Evolutionary conservation across 441 rosid genomes (phyloP), one percentile per base, ranked within the genome.

Genomic region (Populus hybrid): DNA sequence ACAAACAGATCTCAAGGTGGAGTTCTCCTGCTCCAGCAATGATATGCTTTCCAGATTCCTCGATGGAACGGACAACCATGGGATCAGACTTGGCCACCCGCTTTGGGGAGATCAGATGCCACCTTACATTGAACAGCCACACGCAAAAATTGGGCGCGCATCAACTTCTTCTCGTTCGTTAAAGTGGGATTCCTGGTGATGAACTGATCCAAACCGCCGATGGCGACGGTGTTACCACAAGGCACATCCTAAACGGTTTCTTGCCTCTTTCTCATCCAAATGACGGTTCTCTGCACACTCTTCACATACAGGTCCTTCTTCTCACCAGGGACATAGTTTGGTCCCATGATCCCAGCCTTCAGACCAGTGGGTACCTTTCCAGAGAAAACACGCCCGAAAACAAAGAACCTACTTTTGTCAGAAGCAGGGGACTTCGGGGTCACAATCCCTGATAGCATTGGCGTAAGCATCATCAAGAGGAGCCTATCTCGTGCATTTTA

Each of bases 201-300:
- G 72, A 2, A 88, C 70, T 88, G 89, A 79, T 88, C 91, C 67
- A 88, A 74, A 67, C 91, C 91, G 34, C 87, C 90, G 87, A 88
- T 0, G 16, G 91, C 91, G 65, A 87, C 90, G 18, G 91, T 88
- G 81, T 88, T 88, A 69, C 91, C 89, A 72, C 90, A 88, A 0
- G 91, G 91, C 18, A 88, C 91, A 79, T 88, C 91, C 83, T 88
- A 90, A 3, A 88, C 91, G 0, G 90, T 87, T 78, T 88, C 92
- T 83, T 88, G 91, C 76, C 2, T 88, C 88, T 88, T 88, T 14
- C 91, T 90, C 91, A 88, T 88, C 91, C 91, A 88, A 70, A 88
- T 88, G 69, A 87, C 91, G 69, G 91, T 88, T 76, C 91, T 87
- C 76, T 88, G 91, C 14, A 88, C 1, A 26, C 28, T 26, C 28